Evolutionary conservation across 495 filamentous ascomycete species (phyloP), one percentile per base, ranked within the genome.

Genomic region (Aspergillus carlsbadensis): DNA sequence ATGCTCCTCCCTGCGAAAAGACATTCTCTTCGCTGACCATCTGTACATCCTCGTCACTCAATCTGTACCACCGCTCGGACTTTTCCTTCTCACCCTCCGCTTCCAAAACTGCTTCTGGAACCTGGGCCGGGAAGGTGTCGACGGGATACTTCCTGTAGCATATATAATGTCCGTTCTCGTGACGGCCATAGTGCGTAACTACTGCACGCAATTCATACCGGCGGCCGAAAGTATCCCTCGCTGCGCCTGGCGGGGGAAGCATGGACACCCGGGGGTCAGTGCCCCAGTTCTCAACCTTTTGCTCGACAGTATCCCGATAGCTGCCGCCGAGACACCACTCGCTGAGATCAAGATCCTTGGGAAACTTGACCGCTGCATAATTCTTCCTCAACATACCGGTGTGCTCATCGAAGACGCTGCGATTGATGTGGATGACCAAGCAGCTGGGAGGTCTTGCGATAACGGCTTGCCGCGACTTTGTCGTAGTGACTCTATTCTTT

Each of bases 81-180:
- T 65, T 72, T 31, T 79, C 71, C 43, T 74, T 64, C 24, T 70
- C 71, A 5, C 67, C 67, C 17, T 76, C 73, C 14, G 61, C 68
- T 39, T 76, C 66, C 6, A 66, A 54, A 5, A 74, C 60, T 37
- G 70, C 61, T 18, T 78, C 71, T 6, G 76, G 69, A 11, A 74
- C 60, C 24, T 69, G 60, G 14, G 60, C 71, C 14, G 70, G 68
- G 41, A 75, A 77, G 5, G 45, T 60, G 0, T 66, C 56, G 6
- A 65, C 65, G 0, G 82, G 77, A 65, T 89, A 84, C 63, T 86
- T 86, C 40, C 90, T 76, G 64, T 94, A 98, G 65, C 90, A 93
- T 50, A 96, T 84, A 63, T 99, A 98, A 72, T 99, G 95, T 0
- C 95, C 95, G 59, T 94, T 96, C 56, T 96, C 91, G 65, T 98